phyloP scores from a whole-genome alignment of 2,329 filamentous ascomycete genomes.

The Paradendryphiella salina region DNA sequence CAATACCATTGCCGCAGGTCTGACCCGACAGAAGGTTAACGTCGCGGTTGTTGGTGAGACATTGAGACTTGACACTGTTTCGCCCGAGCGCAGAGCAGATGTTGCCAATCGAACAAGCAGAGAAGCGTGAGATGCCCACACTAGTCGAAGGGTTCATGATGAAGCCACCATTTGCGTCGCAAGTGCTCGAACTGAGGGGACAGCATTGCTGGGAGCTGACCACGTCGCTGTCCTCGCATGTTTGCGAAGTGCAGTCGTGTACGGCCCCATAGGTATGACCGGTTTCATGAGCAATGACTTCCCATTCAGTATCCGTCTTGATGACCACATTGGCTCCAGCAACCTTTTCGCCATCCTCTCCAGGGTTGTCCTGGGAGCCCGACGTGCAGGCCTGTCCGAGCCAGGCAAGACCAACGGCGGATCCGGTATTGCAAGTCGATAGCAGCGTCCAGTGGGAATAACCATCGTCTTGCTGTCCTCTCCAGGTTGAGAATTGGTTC shows the following conservation, averaged over 20 bases:
- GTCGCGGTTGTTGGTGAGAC: conserved; percentile 82
- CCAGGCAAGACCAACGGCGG: conserved; percentile 91
- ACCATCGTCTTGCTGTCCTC: conserved; percentile 72
- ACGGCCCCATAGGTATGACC: conserved; percentile 96
- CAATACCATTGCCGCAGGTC: conserved; percentile 95
- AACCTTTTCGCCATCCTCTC: conserved; percentile 67
- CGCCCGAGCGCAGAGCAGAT: conserved; percentile 84
- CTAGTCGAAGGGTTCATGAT: conserved; percentile 96
- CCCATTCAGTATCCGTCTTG: conserved; percentile 82
- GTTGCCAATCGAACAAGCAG: conserved; percentile 86
- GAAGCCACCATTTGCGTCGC: conserved; percentile 75
- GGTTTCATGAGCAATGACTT: conserved; percentile 91
- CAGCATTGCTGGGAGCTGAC: conserved; percentile 74
- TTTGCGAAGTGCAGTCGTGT: conserved; percentile 78
- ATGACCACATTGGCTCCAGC: conserved; percentile 89
- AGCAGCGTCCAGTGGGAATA: conserved; percentile 95
- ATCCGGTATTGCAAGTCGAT: conserved; percentile 77
- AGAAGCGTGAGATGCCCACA: conserved; percentile 74
- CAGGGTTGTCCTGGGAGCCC: conserved; percentile 53
- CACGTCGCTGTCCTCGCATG: conserved; percentile 66
- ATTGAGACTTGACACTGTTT: conserved; percentile 73
- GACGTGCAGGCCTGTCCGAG: conserved; percentile 81
- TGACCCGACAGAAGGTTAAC: conserved; percentile 79
- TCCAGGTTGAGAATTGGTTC: conserved; percentile 87
- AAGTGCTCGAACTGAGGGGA: conserved; percentile 67